Evolutionary conservation across 2,329 filamentous ascomycete species (phyloP).

Genomic region (Pseudohalonectria lignicola): DNA sequence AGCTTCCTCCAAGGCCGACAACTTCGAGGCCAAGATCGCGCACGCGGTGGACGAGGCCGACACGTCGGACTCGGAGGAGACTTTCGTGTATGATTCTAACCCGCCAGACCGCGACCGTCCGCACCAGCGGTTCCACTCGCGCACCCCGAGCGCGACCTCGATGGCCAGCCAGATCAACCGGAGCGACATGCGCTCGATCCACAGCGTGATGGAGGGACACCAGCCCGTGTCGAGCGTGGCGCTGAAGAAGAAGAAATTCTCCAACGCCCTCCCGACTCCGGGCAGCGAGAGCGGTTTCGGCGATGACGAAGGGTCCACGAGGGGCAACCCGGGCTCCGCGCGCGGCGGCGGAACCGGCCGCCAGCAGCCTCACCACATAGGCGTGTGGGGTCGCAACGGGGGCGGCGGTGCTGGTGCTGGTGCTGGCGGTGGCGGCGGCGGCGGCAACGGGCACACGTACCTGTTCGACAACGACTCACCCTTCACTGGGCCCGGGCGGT

Average conservation of each 20-base stretch:
- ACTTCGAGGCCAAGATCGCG: slow-evolving; percentile 94
- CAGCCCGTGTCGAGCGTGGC: slow-evolving; percentile 32
- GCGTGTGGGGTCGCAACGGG: slow-evolving; percentile 62
- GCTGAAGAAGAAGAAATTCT: slow-evolving; percentile 87
- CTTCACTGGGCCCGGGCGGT: slow-evolving; percentile 29
- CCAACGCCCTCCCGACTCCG: slow-evolving; percentile 66
- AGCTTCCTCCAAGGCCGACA: slow-evolving; percentile 92
- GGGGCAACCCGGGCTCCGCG: slow-evolving; percentile 46
- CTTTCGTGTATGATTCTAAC: slow-evolving; percentile 98
- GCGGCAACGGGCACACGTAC: slow-evolving; percentile 52
- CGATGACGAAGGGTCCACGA: slow-evolving; percentile 54
- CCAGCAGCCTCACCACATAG: slow-evolving; percentile 65
- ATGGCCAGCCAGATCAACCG: slow-evolving; percentile 60
- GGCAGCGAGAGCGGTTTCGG: slow-evolving; percentile 42
- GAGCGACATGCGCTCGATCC: slow-evolving; percentile 50
- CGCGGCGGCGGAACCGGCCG: slow-evolving; percentile 48
- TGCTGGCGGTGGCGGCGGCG: too few relatives aligned
- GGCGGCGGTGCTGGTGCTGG: too few relatives aligned
- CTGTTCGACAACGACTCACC: slow-evolving; percentile 70
- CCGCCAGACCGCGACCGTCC: slow-evolving; percentile 61
- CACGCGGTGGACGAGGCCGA: slow-evolving; percentile 93
- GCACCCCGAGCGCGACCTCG: slow-evolving; percentile 89
- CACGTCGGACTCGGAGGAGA: slow-evolving; percentile 95
- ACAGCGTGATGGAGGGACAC: slow-evolving; percentile 46
- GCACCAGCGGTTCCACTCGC: slow-evolving; percentile 68